phyloP scores from a whole-genome alignment of 345 rosid genomes.

The Syzygium aromaticum region DNA sequence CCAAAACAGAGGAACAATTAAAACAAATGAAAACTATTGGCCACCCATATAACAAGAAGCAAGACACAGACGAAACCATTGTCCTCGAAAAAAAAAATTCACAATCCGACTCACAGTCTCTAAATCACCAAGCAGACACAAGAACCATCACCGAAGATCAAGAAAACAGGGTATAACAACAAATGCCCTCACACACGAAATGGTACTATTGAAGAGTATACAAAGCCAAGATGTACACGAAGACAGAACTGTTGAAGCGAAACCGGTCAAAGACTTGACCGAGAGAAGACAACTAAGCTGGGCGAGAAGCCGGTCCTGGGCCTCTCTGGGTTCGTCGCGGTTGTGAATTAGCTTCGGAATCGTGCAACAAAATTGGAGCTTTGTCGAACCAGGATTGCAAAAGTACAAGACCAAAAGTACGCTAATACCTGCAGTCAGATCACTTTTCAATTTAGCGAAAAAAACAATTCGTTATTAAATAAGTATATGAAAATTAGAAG shows the following conservation, averaged over 20 bases:
- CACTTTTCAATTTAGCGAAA: not conserved
- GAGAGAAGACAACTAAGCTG: not conserved
- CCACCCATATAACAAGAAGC: not conserved
- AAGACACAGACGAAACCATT: not conserved
- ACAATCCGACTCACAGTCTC: not conserved
- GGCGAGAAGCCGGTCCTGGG: not conserved
- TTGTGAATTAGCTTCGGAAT: not conserved
- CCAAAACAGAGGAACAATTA: not conserved
- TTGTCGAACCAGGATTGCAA: not conserved
- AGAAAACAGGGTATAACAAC: not conserved
- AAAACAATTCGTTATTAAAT: not conserved
- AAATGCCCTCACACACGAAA: not conserved
- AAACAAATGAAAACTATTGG: not conserved
- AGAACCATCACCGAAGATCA: not conserved
- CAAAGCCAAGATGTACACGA: not conserved
- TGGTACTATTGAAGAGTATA: not conserved
- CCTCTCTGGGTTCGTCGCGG: not conserved
- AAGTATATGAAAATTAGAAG: not conserved
- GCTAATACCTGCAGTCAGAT: slow-evolving; percentile 46
- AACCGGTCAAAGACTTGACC: not conserved
- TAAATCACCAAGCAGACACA: not conserved
- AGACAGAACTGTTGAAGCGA: not conserved
- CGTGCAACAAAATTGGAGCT: not conserved
- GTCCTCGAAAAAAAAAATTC: not conserved
- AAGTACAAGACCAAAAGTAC: slow-evolving; percentile 34